A percentile compares a stretch with the other conserved stretches of the same genome.
Evolutionary conservation across 495 filamentous ascomycete species (phyloP).

Genomic region (Halenospora varia): DNA sequence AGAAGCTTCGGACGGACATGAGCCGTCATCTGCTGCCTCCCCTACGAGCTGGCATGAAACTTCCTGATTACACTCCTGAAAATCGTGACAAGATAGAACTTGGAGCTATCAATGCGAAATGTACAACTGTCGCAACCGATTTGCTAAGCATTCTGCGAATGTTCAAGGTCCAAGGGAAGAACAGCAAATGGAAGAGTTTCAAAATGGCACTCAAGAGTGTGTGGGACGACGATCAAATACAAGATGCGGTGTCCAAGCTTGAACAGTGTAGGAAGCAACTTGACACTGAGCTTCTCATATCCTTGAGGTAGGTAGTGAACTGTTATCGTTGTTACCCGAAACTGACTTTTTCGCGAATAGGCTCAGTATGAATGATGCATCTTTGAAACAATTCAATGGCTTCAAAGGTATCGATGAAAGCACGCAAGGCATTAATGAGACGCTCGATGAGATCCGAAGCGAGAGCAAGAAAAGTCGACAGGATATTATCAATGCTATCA

Average conservation of each 20-base stretch:
- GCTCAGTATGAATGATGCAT: neutral
- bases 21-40: neutral
- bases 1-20: neutral
- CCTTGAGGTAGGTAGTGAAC: neutral
- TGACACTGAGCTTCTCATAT: neutral
- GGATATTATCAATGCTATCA: neutral
- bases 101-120: neutral
- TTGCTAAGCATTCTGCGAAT: neutral
- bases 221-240: neutral
- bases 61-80: neutral
- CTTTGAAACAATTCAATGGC: neutral
- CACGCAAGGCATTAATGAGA: neutral
- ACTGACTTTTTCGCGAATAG: neutral
- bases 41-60: neutral
- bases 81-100: neutral
- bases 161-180: neutral
- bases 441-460: neutral
- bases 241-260: neutral
- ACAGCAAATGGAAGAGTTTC: neutral
- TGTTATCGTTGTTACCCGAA: neutral
- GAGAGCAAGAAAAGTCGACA: neutral
- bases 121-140: neutral
- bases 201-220: neutral
- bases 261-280: neutral
- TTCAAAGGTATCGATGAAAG: neutral